Evolutionary conservation across 345 rosid species (phyloP).

Genomic region (Geranium rotundifolium): DNA sequence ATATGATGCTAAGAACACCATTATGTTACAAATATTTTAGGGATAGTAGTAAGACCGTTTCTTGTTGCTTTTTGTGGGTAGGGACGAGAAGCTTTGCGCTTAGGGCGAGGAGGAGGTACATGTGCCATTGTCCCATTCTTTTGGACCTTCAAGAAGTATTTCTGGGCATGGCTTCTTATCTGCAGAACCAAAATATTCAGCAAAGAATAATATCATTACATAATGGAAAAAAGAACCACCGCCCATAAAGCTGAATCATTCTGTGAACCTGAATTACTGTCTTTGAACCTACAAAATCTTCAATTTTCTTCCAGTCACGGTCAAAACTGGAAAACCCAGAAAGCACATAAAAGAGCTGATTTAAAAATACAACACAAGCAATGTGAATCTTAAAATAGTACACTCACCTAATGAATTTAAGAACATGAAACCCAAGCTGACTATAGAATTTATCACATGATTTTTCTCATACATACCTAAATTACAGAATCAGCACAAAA

Average conservation of each 20-base stretch:
- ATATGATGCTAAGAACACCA: background rate
- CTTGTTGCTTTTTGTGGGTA: slow-evolving; percentile 90
- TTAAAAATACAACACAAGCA: background rate
- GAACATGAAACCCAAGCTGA: no score
- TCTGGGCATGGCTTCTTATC: slow-evolving; percentile 98
- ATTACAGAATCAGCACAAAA: no score
- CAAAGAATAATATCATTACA: background rate
- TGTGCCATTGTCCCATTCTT: slow-evolving; percentile 85
- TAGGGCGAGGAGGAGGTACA: slow-evolving; percentile 96
- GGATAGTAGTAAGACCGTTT: slow-evolving; percentile 37
- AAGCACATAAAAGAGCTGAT: slow-evolving; percentile 1
- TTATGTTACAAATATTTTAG: background rate
- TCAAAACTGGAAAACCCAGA: slow-evolving; percentile 60
- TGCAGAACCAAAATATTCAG: slow-evolving; percentile 20
- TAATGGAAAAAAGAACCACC: slow-evolving; percentile 2
- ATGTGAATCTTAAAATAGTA: no score
- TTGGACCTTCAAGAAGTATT: slow-evolving; percentile 91
- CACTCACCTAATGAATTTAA: no score
- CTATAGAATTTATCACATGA: no score
- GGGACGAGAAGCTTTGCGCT: slow-evolving; percentile 92
- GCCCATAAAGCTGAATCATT: background rate
- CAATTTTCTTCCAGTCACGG: slow-evolving; percentile 97
- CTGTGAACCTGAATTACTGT: slow-evolving; percentile 83
- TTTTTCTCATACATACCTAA: no score
- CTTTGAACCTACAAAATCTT: slow-evolving; percentile 96